A percentile compares a stretch with the other conserved stretches of the same genome.
These are phyloP conservation scores for Vitis riparia DNA, from an alignment of 164 flowering plant genomes.

Conservation along the genomic window DNA sequence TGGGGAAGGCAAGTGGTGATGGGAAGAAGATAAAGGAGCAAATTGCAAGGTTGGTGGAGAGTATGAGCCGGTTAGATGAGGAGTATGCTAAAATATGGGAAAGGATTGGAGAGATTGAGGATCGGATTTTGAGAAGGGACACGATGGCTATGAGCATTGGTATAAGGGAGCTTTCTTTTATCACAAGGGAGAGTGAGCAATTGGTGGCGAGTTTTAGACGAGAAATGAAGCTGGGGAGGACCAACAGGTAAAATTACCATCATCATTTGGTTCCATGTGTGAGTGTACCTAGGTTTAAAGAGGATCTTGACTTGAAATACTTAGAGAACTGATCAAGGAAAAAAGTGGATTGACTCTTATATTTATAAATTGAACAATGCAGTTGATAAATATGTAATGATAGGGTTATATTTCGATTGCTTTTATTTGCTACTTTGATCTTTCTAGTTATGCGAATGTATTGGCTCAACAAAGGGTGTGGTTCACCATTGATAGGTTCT, in stretches of 20 bases:
- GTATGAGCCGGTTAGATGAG: conserved; percentile 34
- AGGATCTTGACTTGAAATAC: background rate
- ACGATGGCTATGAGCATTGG: conserved; percentile 60
- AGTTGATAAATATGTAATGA: too few relatives aligned
- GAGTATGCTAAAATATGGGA: conserved; percentile 60
- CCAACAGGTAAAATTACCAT: conserved; percentile 36
- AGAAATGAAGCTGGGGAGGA: conserved; percentile 41
- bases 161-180: conserved; percentile 68
- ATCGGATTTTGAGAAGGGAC: conserved; percentile 62
- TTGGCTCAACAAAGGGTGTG: too few relatives aligned
- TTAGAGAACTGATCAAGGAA: background rate
- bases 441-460: too few relatives aligned
- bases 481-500: too few relatives aligned
- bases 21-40: conserved; percentile 32
- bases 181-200: conserved; percentile 68
- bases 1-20: conserved; percentile 20
- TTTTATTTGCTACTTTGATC: too few relatives aligned
- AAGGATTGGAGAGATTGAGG: conserved; percentile 68
- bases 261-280: background rate
- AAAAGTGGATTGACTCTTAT: too few relatives aligned
- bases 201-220: conserved; percentile 53
- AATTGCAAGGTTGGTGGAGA: conserved; percentile 36
- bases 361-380: too few relatives aligned
- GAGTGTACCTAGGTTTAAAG: background rate
- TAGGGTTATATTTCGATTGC: too few relatives aligned